Percentiles rank a stretch among this genome's conserved stretches.
These are phyloP conservation scores for Mortierella antarctica DNA, from an alignment of 192 early-diverging fungal genomes.

Conservation along the genomic window DNA sequence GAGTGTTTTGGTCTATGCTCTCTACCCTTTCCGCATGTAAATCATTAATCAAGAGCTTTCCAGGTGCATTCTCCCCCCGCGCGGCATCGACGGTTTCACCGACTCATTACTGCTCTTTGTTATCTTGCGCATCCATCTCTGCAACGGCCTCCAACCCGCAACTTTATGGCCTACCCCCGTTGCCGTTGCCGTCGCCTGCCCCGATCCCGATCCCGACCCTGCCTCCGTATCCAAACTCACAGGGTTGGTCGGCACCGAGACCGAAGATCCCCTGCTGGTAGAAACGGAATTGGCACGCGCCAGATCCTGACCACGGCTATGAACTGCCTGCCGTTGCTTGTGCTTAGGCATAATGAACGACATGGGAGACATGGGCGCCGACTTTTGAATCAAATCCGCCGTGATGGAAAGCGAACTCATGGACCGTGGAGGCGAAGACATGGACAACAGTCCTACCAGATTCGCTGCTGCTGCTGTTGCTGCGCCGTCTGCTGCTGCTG, in stretches of 20 bases:
- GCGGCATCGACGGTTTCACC: not conserved
- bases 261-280: no score
- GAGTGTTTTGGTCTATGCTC: no score
- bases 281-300: no score
- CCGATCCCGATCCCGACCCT: not conserved
- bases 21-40: no score
- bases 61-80: constrained; percentile 12
- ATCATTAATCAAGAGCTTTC: constrained; percentile 2
- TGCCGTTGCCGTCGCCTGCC: no score
- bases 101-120: constrained; percentile 11
- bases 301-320: no score
- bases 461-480: not conserved
- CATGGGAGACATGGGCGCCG: constrained; percentile 17
- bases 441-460: not conserved
- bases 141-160: constrained; percentile 26
- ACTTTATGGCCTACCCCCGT: not conserved
- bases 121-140: constrained; percentile 21
- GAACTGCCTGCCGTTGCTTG: no score
- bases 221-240: not conserved
- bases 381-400: constrained; percentile 17
- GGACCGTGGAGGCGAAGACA: not conserved
- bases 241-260: not conserved
- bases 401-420: not conserved
- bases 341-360: no score
- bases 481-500: not conserved